These are phyloP conservation scores for Orbilia blumenaviensis DNA, from an alignment of 2,329 filamentous ascomycete species.

Conservation along the genomic window DNA sequence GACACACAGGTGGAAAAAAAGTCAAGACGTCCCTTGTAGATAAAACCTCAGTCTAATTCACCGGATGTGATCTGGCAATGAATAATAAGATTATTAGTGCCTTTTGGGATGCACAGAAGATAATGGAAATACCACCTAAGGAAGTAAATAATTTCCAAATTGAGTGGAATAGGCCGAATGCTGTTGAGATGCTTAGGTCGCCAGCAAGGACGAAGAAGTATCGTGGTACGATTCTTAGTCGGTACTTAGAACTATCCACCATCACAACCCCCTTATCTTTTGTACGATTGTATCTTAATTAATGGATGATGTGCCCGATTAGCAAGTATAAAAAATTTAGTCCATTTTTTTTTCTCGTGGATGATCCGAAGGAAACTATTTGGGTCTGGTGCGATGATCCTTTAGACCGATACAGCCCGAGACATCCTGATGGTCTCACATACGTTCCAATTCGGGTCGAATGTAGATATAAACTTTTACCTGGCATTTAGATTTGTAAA, in stretches of 20 bases:
- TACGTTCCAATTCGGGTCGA: background rate
- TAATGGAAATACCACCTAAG: background rate
- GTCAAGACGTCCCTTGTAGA: background rate
- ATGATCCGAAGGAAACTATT: background rate
- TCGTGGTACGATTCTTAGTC: background rate
- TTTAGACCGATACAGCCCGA: background rate
- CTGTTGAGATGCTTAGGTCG: slow-evolving; percentile 16
- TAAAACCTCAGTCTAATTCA: background rate
- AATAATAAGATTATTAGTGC: background rate
- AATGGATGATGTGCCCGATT: background rate
- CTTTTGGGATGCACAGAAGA: background rate
- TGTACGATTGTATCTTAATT: too few relatives aligned
- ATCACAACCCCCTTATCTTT: too few relatives aligned
- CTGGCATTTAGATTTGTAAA: background rate
- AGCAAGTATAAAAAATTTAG: background rate
- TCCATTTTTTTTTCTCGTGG: background rate
- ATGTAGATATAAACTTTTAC: background rate
- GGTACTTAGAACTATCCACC: too few relatives aligned
- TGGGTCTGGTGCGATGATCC: background rate
- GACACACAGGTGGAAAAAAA: too few relatives aligned
- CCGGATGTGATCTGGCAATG: background rate
- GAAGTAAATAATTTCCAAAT: background rate
- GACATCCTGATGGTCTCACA: background rate
- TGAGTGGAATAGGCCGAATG: slow-evolving; percentile 11
- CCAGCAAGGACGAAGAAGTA: background rate